A percentile compares a stretch with the other conserved stretches of the same genome.
Conservation (phyloP, 1,284 basidiomycete species). For the Pseudozyma pruni region DNA sequence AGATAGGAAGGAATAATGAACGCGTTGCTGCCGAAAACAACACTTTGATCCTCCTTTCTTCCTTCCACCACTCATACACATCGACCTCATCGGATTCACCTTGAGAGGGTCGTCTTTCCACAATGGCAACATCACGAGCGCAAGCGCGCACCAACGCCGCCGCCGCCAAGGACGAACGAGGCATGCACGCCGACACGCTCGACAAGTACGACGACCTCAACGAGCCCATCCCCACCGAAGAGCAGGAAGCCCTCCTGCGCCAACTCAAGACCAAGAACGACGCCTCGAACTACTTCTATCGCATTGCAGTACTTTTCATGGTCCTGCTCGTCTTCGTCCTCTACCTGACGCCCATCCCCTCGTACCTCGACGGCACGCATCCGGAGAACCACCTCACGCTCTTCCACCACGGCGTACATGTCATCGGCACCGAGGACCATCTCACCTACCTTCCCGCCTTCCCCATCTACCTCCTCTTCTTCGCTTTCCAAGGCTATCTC, state of each 20-base stretch:
- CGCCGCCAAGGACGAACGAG: constrained; percentile 2
- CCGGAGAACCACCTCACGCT: constrained; percentile 64
- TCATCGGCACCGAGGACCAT: constrained; percentile 63
- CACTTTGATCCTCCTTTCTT: not conserved
- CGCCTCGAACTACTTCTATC: constrained; percentile 61
- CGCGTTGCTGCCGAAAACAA: constrained; percentile 32
- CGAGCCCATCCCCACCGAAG: constrained; percentile 47
- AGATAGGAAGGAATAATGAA: constrained; percentile 15
- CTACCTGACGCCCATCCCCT: constrained; percentile 63
- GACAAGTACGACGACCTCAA: constrained; percentile 52
- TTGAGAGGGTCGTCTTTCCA: too few relatives aligned
- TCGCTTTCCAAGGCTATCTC: constrained; percentile 47
- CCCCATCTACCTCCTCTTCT: constrained; percentile 63
- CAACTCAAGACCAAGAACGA: constrained; percentile 56
- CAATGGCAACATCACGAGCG: constrained; percentile 10
- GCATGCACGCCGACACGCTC: constrained; percentile 39
- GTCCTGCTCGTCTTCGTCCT: constrained; percentile 48
- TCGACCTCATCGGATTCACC: too few relatives aligned
- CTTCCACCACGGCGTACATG: constrained; percentile 53
- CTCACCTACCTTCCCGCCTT: constrained; percentile 64
- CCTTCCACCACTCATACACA: not conserved
- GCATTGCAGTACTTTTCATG: constrained; percentile 52
- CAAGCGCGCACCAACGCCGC: constrained; percentile 10
- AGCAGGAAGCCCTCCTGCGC: constrained; percentile 59
- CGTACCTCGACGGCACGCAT: constrained; percentile 62